phyloP scores from a whole-genome alignment of 1,284 basidiomycete species.

The Marasmius sp. region DNA sequence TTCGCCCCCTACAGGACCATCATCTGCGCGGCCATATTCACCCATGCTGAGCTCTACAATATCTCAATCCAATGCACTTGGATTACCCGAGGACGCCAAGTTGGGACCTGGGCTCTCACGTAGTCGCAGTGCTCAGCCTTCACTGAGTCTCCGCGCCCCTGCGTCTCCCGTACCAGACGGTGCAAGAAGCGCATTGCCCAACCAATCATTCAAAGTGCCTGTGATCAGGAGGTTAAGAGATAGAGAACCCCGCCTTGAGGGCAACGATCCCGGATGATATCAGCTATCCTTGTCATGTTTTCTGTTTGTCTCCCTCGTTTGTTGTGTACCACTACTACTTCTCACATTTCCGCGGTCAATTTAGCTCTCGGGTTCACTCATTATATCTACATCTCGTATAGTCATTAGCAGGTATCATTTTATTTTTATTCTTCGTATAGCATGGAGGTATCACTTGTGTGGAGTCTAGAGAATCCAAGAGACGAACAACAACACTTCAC shows the following conservation, averaged over 20 bases:
- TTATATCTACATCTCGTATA: constrained; percentile 4
- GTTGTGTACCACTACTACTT: background rate
- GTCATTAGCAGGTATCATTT: constrained; percentile 1
- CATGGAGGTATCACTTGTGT: background rate
- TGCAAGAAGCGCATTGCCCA: constrained; percentile 33
- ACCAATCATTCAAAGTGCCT: constrained; percentile 13
- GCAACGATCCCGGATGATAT: constrained; percentile 13
- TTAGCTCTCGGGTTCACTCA: constrained; percentile 3
- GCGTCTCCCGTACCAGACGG: constrained; percentile 34
- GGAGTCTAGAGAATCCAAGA: background rate
- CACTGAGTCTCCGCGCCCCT: constrained; percentile 40
- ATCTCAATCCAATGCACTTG: constrained; percentile 1
- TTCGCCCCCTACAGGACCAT: constrained; percentile 52
- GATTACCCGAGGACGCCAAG: constrained; percentile 16
- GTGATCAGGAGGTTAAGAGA: constrained; percentile 11
- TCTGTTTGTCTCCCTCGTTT: background rate
- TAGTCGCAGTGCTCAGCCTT: constrained; percentile 55
- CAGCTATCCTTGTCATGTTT: background rate
- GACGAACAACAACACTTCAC: background rate
- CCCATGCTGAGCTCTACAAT: constrained; percentile 42
- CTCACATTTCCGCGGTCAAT: background rate
- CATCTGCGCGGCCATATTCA: constrained; percentile 54
- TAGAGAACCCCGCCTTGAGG: constrained; percentile 7
- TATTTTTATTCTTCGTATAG: background rate
- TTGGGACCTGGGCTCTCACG: constrained; percentile 57